Evolutionary conservation across 192 early-diverging fungal species (phyloP).

Genomic region (Borealophlyctis nickersoniae): DNA sequence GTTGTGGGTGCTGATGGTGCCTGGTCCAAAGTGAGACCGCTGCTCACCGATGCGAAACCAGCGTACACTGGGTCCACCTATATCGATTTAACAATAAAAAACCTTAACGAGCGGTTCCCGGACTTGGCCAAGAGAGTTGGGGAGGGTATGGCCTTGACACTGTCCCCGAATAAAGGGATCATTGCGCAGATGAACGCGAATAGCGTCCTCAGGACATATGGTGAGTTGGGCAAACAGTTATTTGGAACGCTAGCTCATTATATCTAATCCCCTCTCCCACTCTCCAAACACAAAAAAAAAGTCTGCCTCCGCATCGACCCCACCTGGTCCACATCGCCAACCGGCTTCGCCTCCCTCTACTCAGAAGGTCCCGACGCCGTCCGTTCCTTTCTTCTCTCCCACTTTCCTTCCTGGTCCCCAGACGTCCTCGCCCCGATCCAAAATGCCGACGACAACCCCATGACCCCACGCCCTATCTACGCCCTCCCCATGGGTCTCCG

Average conservation of each 20-base stretch:
- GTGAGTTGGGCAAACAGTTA: too few relatives aligned
- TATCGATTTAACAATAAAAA: conserved; percentile 34
- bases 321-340: neutral
- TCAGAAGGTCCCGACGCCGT: neutral
- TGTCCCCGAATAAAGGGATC: conserved; percentile 28
- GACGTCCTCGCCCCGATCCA: neutral
- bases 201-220: neutral
- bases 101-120: conserved; percentile 31
- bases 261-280: too few relatives aligned
- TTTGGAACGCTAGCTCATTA: too few relatives aligned
- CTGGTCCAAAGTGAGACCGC: conserved; percentile 46
- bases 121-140: conserved; percentile 31
- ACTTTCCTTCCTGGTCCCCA: neutral
- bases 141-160: conserved; percentile 33
- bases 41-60: conserved; percentile 36
- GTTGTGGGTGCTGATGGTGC: conserved; percentile 57
- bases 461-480: conserved; percentile 29
- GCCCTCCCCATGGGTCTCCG: conserved; percentile 25
- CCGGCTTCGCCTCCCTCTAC: neutral
- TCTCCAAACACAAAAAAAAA: too few relatives aligned
- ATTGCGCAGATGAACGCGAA: conserved; percentile 31
- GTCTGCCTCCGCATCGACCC: too few relatives aligned
- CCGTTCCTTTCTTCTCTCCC: neutral
- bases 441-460: conserved; percentile 7
- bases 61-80: conserved; percentile 43